phyloP scores from a whole-genome alignment of 208 protist species.

The Angomonas deanei region DNA sequence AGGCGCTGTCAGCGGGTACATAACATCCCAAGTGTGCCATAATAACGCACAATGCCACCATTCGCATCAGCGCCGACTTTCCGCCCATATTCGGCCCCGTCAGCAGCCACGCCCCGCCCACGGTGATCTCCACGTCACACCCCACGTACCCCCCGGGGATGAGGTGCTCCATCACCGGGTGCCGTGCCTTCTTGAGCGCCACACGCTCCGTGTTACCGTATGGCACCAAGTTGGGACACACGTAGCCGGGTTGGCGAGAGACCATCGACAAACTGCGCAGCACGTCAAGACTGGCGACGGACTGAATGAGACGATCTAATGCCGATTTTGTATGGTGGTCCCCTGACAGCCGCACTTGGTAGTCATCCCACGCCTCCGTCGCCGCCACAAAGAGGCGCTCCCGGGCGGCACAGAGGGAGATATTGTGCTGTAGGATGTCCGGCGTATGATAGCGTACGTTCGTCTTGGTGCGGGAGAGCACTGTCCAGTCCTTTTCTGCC shows the following conservation, averaged over 20 bases:
- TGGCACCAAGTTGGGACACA: conserved; percentile 20
- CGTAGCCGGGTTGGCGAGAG: conserved; percentile 59
- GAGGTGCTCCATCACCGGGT: conserved; percentile 65
- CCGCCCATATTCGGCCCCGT: conserved; percentile 96
- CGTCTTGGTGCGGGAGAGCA: conserved; percentile 71
- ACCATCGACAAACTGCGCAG: conserved; percentile 50
- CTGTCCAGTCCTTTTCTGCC: conserved; percentile 59
- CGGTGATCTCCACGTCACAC: conserved; percentile 40
- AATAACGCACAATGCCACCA: conserved; percentile 88
- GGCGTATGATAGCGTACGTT: conserved; percentile 82
- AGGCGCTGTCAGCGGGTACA: conserved; percentile 86
- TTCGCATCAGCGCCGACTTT: conserved; percentile 91
- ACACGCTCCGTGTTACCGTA: conserved; percentile 13
- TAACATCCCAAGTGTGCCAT: conserved; percentile 94
- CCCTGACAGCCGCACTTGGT: conserved; percentile 26
- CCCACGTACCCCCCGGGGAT: conserved; percentile 60
- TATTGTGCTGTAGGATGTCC: conserved; percentile 43
- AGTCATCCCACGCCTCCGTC: conserved; percentile 43
- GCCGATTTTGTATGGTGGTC: conserved; percentile 21
- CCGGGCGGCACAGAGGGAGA: conserved; percentile 50
- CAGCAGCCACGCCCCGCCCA: conserved; percentile 70
- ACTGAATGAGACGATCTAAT: conserved; percentile 32
- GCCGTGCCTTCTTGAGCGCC: conserved; percentile 44
- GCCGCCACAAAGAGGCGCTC: conserved; percentile 63
- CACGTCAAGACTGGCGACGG: conserved; percentile 54